Conservation (phyloP, 23 red algal species). For the Gracilaria caudata region DNA sequence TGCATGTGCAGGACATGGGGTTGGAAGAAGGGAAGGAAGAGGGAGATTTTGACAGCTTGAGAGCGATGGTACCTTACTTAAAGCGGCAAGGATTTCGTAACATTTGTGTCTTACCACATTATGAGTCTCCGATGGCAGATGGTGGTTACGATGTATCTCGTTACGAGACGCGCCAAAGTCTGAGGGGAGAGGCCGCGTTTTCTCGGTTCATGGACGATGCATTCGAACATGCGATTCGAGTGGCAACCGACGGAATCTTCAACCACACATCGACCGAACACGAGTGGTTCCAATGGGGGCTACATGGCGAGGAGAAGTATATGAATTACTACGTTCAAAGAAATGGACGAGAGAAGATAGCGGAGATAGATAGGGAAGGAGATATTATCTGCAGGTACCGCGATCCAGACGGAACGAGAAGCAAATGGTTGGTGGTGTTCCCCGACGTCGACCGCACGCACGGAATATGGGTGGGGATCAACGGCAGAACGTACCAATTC, state of each 20-base stretch:
- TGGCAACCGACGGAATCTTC: slow-evolving; percentile 88
- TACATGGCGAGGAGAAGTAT: slow-evolving; percentile 62
- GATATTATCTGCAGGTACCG: slow-evolving; percentile 94
- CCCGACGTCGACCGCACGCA: slow-evolving; percentile 96
- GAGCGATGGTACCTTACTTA: slow-evolving; percentile 76
- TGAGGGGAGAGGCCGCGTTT: slow-evolving; percentile 82
- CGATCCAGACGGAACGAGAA: slow-evolving; percentile 85
- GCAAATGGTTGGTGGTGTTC: slow-evolving; percentile 81
- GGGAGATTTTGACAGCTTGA: slow-evolving; percentile 66
- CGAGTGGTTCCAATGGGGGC: slow-evolving; percentile 87
- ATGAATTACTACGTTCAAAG: slow-evolving; percentile 85
- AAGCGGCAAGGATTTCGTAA: slow-evolving; percentile 85
- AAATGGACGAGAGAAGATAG: slow-evolving; percentile 95
- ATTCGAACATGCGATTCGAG: slow-evolving; percentile 60
- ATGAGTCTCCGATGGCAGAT: slow-evolving; percentile 85
- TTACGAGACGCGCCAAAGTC: slow-evolving; percentile 51
- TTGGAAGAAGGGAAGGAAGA: slow-evolving; percentile 26
- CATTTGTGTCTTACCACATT: slow-evolving; percentile 89
- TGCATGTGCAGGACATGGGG: slow-evolving; percentile 87
- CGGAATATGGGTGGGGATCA: slow-evolving; percentile 88
- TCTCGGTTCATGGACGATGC: slow-evolving; percentile 78
- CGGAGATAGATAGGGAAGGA: slow-evolving; percentile 81
- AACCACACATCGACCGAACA: slow-evolving; percentile 89
- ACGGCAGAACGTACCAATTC: slow-evolving; percentile 72
- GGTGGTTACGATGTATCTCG: slow-evolving; percentile 86